Percentiles rank a stretch among this genome's conserved stretches.
Evolutionary conservation across 176 grass and related monocot genomes (phyloP).

Genomic region (Zoysia japonica): DNA sequence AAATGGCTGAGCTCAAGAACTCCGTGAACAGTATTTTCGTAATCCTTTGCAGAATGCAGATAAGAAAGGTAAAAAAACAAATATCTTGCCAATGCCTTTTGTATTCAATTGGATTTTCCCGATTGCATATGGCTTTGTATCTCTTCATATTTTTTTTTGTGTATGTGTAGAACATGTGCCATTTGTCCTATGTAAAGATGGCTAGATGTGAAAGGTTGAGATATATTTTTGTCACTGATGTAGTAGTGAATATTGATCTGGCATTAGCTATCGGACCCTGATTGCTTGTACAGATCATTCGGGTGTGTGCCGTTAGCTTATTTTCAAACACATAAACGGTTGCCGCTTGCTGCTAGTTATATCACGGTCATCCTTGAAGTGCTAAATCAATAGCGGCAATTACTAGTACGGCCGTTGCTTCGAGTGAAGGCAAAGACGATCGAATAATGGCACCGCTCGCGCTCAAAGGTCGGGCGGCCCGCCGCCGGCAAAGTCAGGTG

Average conservation of each 20-base stretch:
- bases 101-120: not conserved
- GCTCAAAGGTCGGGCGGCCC: not conserved
- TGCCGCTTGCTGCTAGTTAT: not conserved
- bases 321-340: not conserved
- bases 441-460: not conserved
- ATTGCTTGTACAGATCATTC: not conserved
- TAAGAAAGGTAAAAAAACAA: not conserved
- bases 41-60: not conserved
- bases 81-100: not conserved
- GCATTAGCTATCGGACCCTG: not conserved
- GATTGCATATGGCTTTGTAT: not conserved
- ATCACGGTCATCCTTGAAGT: not conserved
- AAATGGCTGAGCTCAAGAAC: constrained; percentile 11
- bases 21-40: not conserved
- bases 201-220: not conserved
- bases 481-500: not conserved
- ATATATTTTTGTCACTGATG: not conserved
- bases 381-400: not conserved
- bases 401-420: not conserved
- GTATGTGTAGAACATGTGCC: not conserved
- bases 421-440: not conserved
- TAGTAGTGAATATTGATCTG: not conserved
- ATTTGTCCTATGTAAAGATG: not conserved
- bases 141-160: not conserved
- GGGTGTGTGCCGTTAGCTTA: not conserved